Evolutionary conservation across 495 filamentous ascomycete genomes (phyloP).

Genomic region (Tuber borchii): DNA sequence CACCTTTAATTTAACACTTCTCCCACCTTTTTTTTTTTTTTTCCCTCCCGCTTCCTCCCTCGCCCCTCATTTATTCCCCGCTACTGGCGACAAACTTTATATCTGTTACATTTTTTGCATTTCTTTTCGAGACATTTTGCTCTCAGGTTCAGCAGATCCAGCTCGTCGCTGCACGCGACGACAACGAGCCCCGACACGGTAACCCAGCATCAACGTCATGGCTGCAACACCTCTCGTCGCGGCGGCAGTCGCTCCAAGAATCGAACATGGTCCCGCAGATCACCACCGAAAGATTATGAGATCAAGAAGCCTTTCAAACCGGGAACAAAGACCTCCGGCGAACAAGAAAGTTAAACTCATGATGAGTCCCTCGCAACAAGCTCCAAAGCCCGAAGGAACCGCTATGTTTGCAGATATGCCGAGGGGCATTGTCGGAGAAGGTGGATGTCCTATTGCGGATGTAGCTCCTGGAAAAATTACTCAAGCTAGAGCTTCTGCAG

Average conservation of each 20-base stretch:
- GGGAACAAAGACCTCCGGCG: constrained; percentile 21
- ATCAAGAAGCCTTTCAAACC: constrained; percentile 1
- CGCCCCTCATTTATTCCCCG: constrained; percentile 1
- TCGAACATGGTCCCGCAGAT: neutral
- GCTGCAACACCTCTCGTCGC: constrained; percentile 1
- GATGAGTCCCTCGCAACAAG: neutral
- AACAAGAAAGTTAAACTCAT: constrained; percentile 28
- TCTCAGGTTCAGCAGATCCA: neutral
- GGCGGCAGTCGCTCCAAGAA: constrained; percentile 4
- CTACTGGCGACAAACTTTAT: neutral
- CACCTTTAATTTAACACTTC: constrained; percentile 3
- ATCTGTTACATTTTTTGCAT: neutral
- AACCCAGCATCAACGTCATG: neutral
- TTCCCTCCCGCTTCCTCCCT: neutral
- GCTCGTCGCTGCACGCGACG: constrained; percentile 3
- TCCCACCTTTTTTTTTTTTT: constrained; percentile 1
- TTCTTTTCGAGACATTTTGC: neutral
- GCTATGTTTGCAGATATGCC: neutral
- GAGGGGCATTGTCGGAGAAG: neutral
- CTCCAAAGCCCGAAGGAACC: neutral
- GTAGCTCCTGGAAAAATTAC: neutral
- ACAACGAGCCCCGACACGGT: neutral
- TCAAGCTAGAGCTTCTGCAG: constrained; percentile 1
- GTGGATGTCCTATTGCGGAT: neutral
- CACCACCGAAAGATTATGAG: neutral